A percentile compares a stretch with the other conserved stretches of the same genome.
Evolutionary conservation across 2,329 filamentous ascomycete genomes (phyloP).

Genomic region (Arthrobotrys conoides): DNA sequence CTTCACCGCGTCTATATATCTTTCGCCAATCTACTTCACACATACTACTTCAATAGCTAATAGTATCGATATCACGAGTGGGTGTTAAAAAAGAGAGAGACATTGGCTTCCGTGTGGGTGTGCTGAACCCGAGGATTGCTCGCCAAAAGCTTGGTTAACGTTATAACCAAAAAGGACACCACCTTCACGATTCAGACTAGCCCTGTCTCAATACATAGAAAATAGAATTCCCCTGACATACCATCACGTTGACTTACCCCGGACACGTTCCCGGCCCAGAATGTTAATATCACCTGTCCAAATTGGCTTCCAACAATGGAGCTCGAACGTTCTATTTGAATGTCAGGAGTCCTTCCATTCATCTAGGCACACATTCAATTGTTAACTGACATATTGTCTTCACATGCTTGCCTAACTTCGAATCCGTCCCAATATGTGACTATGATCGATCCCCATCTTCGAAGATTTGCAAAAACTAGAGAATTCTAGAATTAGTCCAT

Average conservation of each 20-base stretch:
- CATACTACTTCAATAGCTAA: not conserved
- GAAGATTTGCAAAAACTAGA: too few relatives aligned
- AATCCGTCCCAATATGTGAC: not conserved
- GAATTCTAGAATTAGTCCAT: too few relatives aligned
- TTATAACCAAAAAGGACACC: slow-evolving; percentile 1
- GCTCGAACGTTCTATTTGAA: slow-evolving; percentile 27
- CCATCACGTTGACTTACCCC: slow-evolving; percentile 44
- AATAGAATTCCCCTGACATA: slow-evolving; percentile 28
- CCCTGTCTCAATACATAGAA: not conserved
- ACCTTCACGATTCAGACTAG: slow-evolving; percentile 1
- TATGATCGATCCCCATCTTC: not conserved
- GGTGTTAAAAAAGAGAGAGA: not conserved
- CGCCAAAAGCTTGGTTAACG: slow-evolving; percentile 19
- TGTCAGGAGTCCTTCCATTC: slow-evolving; percentile 20
- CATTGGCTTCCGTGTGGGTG: not conserved
- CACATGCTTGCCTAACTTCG: not conserved
- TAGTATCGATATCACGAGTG: not conserved
- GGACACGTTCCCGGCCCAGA: slow-evolving; percentile 36
- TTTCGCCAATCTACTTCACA: not conserved
- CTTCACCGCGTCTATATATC: slow-evolving; percentile 8
- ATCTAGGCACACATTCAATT: not conserved
- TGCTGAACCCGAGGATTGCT: slow-evolving; percentile 25
- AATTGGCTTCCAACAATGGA: not conserved
- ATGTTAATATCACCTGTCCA: slow-evolving; percentile 47
- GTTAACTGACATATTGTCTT: not conserved